Evolutionary conservation across 2,329 filamentous ascomycete genomes (phyloP).

Genomic region (Dothideomycetes sp.): DNA sequence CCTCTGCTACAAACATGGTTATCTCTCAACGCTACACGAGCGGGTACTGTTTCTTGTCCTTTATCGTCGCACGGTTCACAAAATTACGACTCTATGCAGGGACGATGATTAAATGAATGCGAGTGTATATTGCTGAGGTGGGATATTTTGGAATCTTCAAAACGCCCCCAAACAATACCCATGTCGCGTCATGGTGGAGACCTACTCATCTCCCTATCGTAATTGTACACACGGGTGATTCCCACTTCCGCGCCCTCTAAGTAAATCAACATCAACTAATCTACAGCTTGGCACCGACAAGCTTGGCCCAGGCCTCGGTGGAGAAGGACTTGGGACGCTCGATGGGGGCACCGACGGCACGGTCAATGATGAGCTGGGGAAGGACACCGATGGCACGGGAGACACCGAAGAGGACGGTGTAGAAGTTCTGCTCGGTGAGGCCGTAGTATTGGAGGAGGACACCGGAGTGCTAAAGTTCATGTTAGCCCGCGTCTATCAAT

Average conservation of each 20-base stretch:
- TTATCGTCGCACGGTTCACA: too few relatives aligned
- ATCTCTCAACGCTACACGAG: too few relatives aligned
- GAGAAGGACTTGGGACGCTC: constrained; percentile 99
- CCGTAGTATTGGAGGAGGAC: constrained; percentile 99
- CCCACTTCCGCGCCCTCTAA: neutral
- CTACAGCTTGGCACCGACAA: constrained; percentile 84
- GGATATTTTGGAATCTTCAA: neutral
- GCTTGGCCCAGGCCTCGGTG: constrained; percentile 91
- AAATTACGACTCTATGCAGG: neutral
- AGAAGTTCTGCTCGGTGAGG: constrained; percentile 97
- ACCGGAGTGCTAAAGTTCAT: constrained; percentile 61
- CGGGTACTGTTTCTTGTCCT: too few relatives aligned
- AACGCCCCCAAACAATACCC: neutral
- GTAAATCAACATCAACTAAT: constrained; percentile 8
- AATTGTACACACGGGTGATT: neutral
- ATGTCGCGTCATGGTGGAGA: neutral
- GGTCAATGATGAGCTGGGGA: constrained; percentile 99
- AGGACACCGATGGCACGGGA: constrained; percentile 96
- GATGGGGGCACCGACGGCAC: constrained; percentile 89
- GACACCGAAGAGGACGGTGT: constrained; percentile 99
- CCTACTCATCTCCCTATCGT: neutral
- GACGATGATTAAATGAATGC: neutral
- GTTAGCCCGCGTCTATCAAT: constrained; percentile 6
- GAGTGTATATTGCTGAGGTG: neutral
- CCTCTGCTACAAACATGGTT: too few relatives aligned